These are phyloP conservation scores for Ilyonectria mors-panacis DNA, from an alignment of 2,329 filamentous ascomycete genomes.

Conservation along the genomic window DNA sequence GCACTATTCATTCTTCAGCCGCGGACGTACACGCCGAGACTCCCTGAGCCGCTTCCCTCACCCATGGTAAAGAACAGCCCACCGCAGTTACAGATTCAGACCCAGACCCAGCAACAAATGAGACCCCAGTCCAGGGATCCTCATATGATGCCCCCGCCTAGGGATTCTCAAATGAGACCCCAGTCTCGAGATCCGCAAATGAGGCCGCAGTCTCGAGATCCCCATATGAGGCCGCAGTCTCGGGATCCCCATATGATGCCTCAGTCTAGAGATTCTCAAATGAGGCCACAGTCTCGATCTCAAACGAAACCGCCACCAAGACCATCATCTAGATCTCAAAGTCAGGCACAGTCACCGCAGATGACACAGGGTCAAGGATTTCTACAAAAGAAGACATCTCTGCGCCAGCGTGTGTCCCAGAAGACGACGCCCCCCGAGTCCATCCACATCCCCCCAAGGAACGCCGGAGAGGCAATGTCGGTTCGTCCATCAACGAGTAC, in stretches of 20 bases:
- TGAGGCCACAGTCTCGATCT: conserved; percentile 31
- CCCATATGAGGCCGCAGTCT: conserved; percentile 26
- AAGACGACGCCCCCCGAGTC: conserved; percentile 67
- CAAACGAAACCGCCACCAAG: conserved; percentile 33
- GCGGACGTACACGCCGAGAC: conserved; percentile 69
- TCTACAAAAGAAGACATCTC: conserved; percentile 60
- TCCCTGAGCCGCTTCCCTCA: conserved; percentile 63
- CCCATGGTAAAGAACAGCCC: conserved; percentile 55
- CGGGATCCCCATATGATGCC: conserved; percentile 30
- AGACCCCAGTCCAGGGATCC: conserved; percentile 27
- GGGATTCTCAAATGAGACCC: conserved; percentile 5
- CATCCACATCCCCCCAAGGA: conserved; percentile 66
- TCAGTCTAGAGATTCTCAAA: conserved; percentile 29
- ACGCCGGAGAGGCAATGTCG: conserved; percentile 38
- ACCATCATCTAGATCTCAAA: conserved; percentile 34
- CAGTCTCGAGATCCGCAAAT: conserved; percentile 32
- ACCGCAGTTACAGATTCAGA: conserved; percentile 15
- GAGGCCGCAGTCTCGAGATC: conserved; percentile 17
- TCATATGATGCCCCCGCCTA: conserved; percentile 37
- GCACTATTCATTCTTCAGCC: conserved; percentile 70
- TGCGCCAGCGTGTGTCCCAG: conserved; percentile 69
- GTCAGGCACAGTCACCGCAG: conserved; percentile 2
- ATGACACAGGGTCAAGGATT: conserved; percentile 32
- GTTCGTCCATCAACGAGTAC: conserved; percentile 51
- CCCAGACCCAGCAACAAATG: conserved; percentile 24